Evolutionary conservation across 202 grass and related monocot genomes (phyloP).

Genomic region (Bolboschoenoplectus hybrid): DNA sequence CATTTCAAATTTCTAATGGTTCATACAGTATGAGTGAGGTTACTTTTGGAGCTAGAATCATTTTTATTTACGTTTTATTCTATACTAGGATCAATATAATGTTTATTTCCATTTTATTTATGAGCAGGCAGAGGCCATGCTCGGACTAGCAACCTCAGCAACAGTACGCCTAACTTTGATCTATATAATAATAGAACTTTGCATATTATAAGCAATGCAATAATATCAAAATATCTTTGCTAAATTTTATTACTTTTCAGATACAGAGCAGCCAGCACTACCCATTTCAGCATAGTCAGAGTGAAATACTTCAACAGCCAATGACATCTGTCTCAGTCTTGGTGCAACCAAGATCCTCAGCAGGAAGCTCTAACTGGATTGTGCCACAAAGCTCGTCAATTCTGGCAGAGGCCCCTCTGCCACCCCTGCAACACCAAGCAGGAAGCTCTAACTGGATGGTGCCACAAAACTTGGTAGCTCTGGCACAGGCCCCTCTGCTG

Average conservation of each 20-base stretch:
- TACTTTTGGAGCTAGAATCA: not conserved
- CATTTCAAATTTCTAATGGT: not conserved
- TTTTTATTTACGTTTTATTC: not conserved
- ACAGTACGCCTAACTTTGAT: conserved; percentile 52
- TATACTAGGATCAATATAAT: conserved; percentile 27
- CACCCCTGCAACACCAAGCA: not conserved
- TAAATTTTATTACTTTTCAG: conserved; percentile 48
- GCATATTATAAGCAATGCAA: not conserved
- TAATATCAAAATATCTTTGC: conserved; percentile 28
- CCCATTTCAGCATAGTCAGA: conserved; percentile 52
- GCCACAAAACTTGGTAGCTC: conserved; percentile 38
- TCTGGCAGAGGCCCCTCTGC: too few relatives aligned
- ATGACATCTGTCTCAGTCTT: conserved; percentile 38
- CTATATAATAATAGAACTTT: conserved; percentile 15
- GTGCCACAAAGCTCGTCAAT: conserved; percentile 41
- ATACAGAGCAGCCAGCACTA: conserved; percentile 62
- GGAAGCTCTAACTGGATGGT: too few relatives aligned
- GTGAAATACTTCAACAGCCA: conserved; percentile 49
- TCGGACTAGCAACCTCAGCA: conserved; percentile 70
- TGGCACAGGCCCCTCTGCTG: too few relatives aligned
- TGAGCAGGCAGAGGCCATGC: conserved; percentile 80
- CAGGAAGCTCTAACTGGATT: conserved; percentile 33
- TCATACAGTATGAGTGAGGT: not conserved
- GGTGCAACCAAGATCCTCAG: conserved; percentile 37
- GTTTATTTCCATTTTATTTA: conserved; percentile 35